phyloP scores from a whole-genome alignment of 345 rosid genomes.

The Acer campestre region DNA sequence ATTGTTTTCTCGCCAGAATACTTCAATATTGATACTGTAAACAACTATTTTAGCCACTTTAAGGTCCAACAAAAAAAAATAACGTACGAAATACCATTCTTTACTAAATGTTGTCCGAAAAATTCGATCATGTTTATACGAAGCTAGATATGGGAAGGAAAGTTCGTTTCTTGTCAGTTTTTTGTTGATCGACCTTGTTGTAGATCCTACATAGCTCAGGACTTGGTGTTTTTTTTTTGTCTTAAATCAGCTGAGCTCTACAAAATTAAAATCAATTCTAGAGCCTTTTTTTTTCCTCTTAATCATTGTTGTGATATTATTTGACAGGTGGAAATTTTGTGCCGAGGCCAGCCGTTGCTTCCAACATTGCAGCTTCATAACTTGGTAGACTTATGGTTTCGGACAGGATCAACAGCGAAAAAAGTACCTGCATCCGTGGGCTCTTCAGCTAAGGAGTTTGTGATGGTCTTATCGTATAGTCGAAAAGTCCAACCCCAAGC shows the following conservation, averaged over 20 bases:
- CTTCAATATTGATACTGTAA: background rate
- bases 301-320: background rate
- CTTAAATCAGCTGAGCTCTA: background rate
- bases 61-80: background rate
- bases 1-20: background rate
- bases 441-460: conserved; percentile 72
- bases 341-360: conserved; percentile 56
- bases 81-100: background rate
- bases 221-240: background rate
- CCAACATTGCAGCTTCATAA: conserved; percentile 49
- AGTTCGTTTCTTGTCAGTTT: background rate
- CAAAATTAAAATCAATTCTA: background rate
- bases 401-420: conserved; percentile 45
- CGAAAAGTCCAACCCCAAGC: conserved; percentile 42
- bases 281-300: background rate
- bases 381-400: conserved; percentile 68
- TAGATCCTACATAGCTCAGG: background rate
- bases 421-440: conserved; percentile 55
- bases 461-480: conserved; percentile 69
- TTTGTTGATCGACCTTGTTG: background rate
- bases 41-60: background rate
- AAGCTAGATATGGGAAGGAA: background rate
- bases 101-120: background rate
- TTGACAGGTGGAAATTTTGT: conserved; percentile 64
- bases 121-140: background rate